Percentiles rank a stretch among this genome's conserved stretches.
Evolutionary conservation across 257 asterid genomes (phyloP).

Genomic region (Orobanche coerulescens): DNA sequence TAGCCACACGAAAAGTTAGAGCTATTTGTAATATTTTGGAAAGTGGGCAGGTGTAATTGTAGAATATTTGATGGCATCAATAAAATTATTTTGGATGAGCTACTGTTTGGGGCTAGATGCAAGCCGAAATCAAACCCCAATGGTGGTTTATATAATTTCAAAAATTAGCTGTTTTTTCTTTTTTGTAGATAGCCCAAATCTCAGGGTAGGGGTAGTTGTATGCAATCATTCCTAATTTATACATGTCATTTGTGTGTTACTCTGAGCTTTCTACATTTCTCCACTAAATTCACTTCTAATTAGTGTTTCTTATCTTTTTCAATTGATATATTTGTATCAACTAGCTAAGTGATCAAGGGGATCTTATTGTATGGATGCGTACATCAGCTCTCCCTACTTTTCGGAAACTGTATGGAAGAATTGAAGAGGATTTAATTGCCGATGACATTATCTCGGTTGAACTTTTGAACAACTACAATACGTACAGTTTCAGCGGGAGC

Average conservation of each 20-base stretch:
- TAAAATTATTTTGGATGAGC: too few relatives aligned
- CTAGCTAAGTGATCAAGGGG: slow-evolving; percentile 71
- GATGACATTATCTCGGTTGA: slow-evolving; percentile 40
- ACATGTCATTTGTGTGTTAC: neutral
- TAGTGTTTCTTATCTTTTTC: neutral
- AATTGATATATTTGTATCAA: slow-evolving; percentile 25
- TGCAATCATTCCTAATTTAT: neutral
- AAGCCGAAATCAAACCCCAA: too few relatives aligned
- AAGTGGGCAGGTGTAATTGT: too few relatives aligned
- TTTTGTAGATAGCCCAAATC: neutral
- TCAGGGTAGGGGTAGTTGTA: too few relatives aligned
- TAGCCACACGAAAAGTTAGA: neutral
- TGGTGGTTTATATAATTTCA: neutral
- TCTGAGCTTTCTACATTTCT: neutral
- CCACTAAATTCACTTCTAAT: slow-evolving; percentile 7
- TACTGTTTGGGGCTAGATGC: too few relatives aligned
- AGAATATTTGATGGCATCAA: too few relatives aligned
- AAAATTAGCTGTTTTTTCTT: neutral
- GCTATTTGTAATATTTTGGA: too few relatives aligned
- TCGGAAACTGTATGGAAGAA: slow-evolving; percentile 64
- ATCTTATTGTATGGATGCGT: slow-evolving; percentile 81
- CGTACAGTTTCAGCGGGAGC: slow-evolving; percentile 70
- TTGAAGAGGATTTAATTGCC: slow-evolving; percentile 56
- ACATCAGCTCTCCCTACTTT: slow-evolving; percentile 67
- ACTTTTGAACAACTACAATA: slow-evolving; percentile 62